Evolutionary conservation across 2,329 filamentous ascomycete genomes (phyloP), one percentile per base, ranked within the genome.

Genomic region (Phialophora tarda): DNA sequence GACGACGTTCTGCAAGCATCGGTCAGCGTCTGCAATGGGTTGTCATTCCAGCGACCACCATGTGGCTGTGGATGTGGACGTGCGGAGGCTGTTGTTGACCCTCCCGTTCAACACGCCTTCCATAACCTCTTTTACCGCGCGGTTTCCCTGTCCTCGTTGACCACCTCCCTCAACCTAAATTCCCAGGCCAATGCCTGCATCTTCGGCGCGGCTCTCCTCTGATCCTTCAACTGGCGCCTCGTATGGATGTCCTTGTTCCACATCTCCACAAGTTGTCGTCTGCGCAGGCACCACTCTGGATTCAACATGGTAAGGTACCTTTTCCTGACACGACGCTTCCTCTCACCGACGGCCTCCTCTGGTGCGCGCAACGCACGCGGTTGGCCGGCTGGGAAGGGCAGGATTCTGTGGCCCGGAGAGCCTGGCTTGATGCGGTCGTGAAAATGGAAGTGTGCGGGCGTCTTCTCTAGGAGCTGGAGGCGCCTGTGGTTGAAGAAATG

Each of bases 401-500:
- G 4, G 24, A 34, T 24, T 17, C 53, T 24, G 26, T 32, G 17
- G 17, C 53, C 53, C 4, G 24, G 17, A 21, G 53, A 34, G 28
- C n/a, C 53, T 55, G 17, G 26, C 53, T 30, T 55, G 24, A 62
- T n/a, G n/a, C 59, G 59, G 6, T 17, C 24, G 44, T 44, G 28
- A 59, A 66, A 62, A 26, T 17, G 50, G 58, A 44, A 30, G n/a
- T 34, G 17, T 21, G 11, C 12, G 53, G 17, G 14, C 30, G 17
- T 55, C 28, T 4, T 17, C 28, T 55, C 5, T 7, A 17, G 53
- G 21, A 41, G 24, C 11, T 11, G 17, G 53, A 44, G n/a, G 28
- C 21, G 30, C 44, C 59, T 58, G n/a, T 51, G 26, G 28, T 66
- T 59, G 64, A 63, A 66, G 47, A 66, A 63, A n/a, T 59, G 53